Conservation (phyloP, 2,329 filamentous ascomycete genomes). For the Trichothecium sympodiale region DNA sequence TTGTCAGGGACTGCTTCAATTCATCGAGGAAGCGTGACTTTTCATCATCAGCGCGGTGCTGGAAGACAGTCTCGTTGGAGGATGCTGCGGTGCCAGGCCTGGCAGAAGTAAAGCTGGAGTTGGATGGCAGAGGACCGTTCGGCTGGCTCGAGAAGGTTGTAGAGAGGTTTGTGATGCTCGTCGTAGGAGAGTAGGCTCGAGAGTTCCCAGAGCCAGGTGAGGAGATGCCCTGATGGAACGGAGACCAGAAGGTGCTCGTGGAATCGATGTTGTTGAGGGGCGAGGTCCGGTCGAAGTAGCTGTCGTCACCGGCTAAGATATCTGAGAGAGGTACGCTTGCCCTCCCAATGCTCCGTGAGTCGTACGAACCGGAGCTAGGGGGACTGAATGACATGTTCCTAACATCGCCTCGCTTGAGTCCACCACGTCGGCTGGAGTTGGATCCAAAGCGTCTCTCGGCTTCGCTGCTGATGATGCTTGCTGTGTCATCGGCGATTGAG, state of each 20-base stretch:
- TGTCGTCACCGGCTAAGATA: slow-evolving; percentile 55
- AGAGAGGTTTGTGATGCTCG: slow-evolving; percentile 47
- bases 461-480: slow-evolving; percentile 46
- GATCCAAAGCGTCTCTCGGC: slow-evolving; percentile 35
- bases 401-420: slow-evolving; percentile 41
- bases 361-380: slow-evolving; percentile 57
- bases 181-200: slow-evolving; percentile 49
- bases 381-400: slow-evolving; percentile 49
- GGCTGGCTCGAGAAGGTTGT: slow-evolving; percentile 33
- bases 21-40: slow-evolving; percentile 71
- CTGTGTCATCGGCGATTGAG: slow-evolving; percentile 32
- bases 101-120: slow-evolving; percentile 34
- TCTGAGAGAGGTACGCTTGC: slow-evolving; percentile 50
- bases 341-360: slow-evolving; percentile 52
- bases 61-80: slow-evolving; percentile 55
- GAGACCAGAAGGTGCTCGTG: slow-evolving; percentile 78
- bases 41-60: slow-evolving; percentile 51
- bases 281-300: slow-evolving; percentile 55
- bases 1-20: slow-evolving; percentile 68
- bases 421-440: slow-evolving; percentile 33
- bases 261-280: slow-evolving; percentile 65
- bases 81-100: slow-evolving; percentile 57
- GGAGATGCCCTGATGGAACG: slow-evolving; percentile 55
- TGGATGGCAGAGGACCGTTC: slow-evolving; percentile 29
- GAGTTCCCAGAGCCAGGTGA: slow-evolving; percentile 51